A percentile compares a stretch with the other conserved stretches of the same genome.
Conservation (phyloP, 1,139 yeast species). For the Eremothecium coryli region DNA sequence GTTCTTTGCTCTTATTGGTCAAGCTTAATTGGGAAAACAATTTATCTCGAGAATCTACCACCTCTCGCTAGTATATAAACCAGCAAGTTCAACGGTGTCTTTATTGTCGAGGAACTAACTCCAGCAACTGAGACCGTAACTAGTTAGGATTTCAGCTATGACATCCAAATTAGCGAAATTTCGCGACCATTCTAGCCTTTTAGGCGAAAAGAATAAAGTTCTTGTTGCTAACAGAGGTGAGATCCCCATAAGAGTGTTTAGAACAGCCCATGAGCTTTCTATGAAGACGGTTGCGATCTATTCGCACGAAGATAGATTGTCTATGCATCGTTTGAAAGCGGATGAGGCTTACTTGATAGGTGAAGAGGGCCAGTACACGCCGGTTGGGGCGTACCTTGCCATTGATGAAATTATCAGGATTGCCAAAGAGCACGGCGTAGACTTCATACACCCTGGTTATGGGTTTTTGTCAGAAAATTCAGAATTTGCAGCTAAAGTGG, state of each 20-base stretch:
- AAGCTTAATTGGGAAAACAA: no score
- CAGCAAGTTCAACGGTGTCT: no score
- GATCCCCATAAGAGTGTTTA: slow-evolving; percentile 79
- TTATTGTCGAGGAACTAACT: no score
- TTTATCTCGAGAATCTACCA: no score
- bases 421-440: slow-evolving; percentile 79
- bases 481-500: slow-evolving; percentile 88
- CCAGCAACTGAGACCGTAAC: no score
- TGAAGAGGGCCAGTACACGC: slow-evolving; percentile 77
- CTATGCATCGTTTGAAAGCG: slow-evolving; percentile 90
- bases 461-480: slow-evolving; percentile 94
- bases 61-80: no score
- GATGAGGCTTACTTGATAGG: slow-evolving; percentile 94
- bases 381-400: slow-evolving; percentile 93
- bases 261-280: slow-evolving; percentile 95
- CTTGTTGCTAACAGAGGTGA: slow-evolving; percentile 96
- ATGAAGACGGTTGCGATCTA: slow-evolving; percentile 97
- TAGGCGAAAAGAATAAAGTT: slow-evolving; percentile 48
- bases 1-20: no score
- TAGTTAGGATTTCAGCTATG: slow-evolving; percentile 9
- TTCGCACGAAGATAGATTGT: slow-evolving; percentile 90
- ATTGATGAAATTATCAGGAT: slow-evolving; percentile 90
- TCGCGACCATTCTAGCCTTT: slow-evolving; percentile 45
- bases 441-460: slow-evolving; percentile 98
- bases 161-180: slow-evolving; percentile 19